Evolutionary conservation across 768 basidiomycete genomes (phyloP), one percentile per base, ranked within the genome.

Genomic region (Inosperma sp.): DNA sequence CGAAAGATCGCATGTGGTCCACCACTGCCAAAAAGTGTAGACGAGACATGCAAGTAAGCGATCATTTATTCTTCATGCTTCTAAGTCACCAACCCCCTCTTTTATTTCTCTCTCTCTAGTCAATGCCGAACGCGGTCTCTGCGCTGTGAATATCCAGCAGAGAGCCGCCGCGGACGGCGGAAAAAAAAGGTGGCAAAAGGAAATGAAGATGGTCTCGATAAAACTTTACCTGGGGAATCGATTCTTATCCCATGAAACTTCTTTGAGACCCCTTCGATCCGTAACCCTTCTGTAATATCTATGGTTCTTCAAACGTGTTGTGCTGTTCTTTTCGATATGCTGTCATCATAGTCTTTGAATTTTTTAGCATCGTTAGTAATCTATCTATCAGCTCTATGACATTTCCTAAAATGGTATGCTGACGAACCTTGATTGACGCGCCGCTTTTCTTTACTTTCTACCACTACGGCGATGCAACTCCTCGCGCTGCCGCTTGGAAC

Each of bases 101-200:
- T n/a, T n/a, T n/a, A n/a, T n/a, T n/a, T n/a, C 22, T 39, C 10
- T 30, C 46, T 9, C 27, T 29, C 16, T 62, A 88, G 86, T 65
- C 86, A 88, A 71, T 88, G 86, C 60, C 79, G 78, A 44, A 75
- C 83, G 33, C 80, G 86, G 21, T 78, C 79, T 25, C 77, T 87
- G 43, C 78, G 73, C 50, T 88, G 86, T 63, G 83, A 83, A 59
- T 88, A 85, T 57, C 86, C 86, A 1, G 65, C 72, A 6, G 83
- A 84, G 64, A 86, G 84, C 58, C 74, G 83, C 29, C 75, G 86
- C 14, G 86, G 86, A 8, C 79, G 83, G 75, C 74, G 82, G 44
- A 79, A 75, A 65, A 78, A 75, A 62, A 77, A 73, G 53, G 19
- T 7, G 9, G 16, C 60, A 1, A 45, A 51, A 30, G 56, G 51